These are phyloP conservation scores for Perkinsus olseni DNA, from an alignment of 169 alveolate species.

Conservation along the genomic window DNA sequence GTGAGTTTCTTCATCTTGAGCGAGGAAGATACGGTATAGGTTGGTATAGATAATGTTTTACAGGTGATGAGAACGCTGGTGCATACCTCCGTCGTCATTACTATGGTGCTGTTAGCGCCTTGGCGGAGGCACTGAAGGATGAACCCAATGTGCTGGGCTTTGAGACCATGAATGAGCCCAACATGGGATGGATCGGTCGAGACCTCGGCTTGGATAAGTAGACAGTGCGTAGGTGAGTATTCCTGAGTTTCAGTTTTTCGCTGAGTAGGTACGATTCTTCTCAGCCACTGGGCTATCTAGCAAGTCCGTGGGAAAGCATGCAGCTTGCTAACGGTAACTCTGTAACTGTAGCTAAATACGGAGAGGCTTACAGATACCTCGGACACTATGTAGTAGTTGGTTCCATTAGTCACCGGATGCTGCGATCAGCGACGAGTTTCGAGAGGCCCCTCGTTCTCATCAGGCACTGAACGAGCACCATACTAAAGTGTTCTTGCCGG, in stretches of 20 bases:
- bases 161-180: slow-evolving; percentile 11
- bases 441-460: no score
- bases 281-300: not conserved
- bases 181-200: slow-evolving; percentile 2
- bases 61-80: not conserved
- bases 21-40: not conserved
- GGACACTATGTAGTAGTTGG: not conserved
- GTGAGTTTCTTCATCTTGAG: not conserved
- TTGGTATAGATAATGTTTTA: not conserved
- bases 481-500: not conserved
- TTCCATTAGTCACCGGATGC: no score
- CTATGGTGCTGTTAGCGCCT: not conserved
- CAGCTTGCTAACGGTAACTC: not conserved
- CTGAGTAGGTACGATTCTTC: not conserved
- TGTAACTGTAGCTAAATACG: not conserved
- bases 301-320: not conserved
- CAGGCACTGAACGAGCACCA: not conserved
- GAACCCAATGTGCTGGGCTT: slow-evolving; percentile 4
- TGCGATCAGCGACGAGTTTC: no score
- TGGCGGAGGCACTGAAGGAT: not conserved
- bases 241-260: not conserved
- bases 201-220: not conserved
- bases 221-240: not conserved
- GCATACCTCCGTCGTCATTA: not conserved
- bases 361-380: not conserved